Percentiles rank a stretch among this genome's conserved stretches.
phyloP scores from a whole-genome alignment of 78 protist genomes.

The Dictyostelium firmibasis region DNA sequence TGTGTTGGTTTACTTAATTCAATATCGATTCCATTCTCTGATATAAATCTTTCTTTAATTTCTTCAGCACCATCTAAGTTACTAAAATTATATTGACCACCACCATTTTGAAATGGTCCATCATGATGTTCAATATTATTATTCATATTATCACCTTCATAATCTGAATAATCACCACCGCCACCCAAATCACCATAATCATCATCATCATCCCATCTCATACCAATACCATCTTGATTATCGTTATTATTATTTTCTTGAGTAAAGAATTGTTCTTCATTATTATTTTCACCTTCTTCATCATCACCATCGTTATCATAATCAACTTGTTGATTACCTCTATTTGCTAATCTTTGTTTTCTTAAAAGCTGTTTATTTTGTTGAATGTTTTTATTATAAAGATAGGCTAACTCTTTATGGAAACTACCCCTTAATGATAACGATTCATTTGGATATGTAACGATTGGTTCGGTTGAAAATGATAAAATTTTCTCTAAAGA shows the following conservation, averaged over 20 bases:
- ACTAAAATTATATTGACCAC: background rate
- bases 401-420: constrained; percentile 32
- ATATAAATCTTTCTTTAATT: background rate
- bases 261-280: background rate
- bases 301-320: background rate
- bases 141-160: background rate
- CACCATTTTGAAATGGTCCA: background rate
- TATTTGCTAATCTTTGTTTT: background rate
- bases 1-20: background rate
- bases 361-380: background rate
- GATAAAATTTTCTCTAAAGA: background rate
- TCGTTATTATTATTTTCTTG: background rate
- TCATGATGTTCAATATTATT: background rate
- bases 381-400: background rate
- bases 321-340: background rate
- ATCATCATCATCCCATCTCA: background rate
- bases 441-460: constrained; percentile 11
- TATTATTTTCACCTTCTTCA: background rate
- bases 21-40: background rate
- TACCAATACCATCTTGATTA: background rate
- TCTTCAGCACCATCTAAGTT: background rate
- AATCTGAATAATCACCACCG: background rate
- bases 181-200: background rate
- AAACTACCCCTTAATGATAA: constrained; percentile 48
- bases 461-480: background rate